Percentiles rank a stretch among this genome's conserved stretches.
phyloP scores from a whole-genome alignment of 148 eudicot species.

The Rhododendron griersonianum region DNA sequence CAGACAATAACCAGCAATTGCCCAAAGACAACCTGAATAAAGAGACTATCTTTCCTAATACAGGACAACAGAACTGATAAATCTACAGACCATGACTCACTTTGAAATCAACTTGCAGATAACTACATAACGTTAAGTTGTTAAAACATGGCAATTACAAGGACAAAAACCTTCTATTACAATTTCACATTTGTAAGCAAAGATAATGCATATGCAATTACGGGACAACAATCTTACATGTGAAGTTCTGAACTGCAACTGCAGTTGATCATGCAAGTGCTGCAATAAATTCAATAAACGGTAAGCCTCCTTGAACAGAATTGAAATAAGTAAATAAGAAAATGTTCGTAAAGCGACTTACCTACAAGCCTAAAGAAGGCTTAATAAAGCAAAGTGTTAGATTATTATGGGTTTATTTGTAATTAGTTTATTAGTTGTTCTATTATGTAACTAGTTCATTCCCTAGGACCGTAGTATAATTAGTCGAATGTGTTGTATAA shows the following conservation, averaged over 20 bases:
- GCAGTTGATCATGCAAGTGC: constrained; percentile 77
- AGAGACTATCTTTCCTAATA: neutral
- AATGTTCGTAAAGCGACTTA: neutral
- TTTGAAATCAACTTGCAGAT: neutral
- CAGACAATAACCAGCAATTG: neutral
- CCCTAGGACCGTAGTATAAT: too few species aligned
- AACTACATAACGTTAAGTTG: neutral
- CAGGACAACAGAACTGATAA: neutral
- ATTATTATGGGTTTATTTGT: too few species aligned
- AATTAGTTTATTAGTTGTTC: too few species aligned
- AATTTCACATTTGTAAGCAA: neutral
- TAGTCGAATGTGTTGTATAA: too few species aligned
- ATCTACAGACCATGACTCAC: neutral
- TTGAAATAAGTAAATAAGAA: neutral
- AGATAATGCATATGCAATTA: neutral
- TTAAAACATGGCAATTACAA: neutral
- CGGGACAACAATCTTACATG: constrained; percentile 48
- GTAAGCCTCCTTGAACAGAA: neutral
- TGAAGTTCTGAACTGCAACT: constrained; percentile 56
- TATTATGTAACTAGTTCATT: too few species aligned
- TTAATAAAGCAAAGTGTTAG: neutral
- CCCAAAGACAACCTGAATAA: neutral
- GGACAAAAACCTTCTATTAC: constrained; percentile 2
- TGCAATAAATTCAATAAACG: constrained; percentile 31
- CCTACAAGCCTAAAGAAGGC: neutral